Conservation (phyloP, 345 rosid species). For the Pseudoturritis turrita region DNA sequence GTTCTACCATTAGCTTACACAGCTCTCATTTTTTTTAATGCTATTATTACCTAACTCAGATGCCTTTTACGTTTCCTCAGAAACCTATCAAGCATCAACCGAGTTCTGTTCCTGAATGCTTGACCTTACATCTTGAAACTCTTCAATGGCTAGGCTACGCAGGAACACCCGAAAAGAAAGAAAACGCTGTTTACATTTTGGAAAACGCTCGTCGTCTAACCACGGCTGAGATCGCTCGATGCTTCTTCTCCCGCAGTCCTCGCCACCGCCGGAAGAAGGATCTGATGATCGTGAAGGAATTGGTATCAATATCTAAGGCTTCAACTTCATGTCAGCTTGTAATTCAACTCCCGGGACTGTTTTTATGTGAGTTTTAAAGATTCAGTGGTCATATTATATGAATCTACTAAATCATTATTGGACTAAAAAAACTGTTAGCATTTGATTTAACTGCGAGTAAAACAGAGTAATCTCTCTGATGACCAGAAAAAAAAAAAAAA, state of each 20-base stretch:
- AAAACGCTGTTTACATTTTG: not conserved
- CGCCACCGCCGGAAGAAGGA: not conserved
- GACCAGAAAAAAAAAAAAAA: not conserved
- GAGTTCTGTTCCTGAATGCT: not conserved
- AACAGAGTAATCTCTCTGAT: too few relatives aligned
- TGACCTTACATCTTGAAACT: not conserved
- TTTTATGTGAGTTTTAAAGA: not conserved
- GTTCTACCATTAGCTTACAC: not conserved
- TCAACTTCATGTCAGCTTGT: slow-evolving; percentile 7
- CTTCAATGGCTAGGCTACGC: not conserved
- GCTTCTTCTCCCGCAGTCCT: not conserved
- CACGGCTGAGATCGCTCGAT: not conserved
- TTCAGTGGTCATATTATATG: not conserved
- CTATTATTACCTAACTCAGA: not conserved
- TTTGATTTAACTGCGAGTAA: too few relatives aligned
- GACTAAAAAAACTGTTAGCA: not conserved
- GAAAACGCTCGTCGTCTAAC: not conserved
- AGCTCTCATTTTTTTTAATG: not conserved
- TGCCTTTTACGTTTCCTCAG: not conserved
- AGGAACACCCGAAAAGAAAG: not conserved
- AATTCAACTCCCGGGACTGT: not conserved
- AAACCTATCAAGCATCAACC: not conserved
- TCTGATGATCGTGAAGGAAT: not conserved
- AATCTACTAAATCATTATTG: not conserved
- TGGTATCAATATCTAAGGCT: not conserved